Base-by-base conservation (phyloP, 805 yeast genomes). In the Candida arabinofermentans region DNA sequence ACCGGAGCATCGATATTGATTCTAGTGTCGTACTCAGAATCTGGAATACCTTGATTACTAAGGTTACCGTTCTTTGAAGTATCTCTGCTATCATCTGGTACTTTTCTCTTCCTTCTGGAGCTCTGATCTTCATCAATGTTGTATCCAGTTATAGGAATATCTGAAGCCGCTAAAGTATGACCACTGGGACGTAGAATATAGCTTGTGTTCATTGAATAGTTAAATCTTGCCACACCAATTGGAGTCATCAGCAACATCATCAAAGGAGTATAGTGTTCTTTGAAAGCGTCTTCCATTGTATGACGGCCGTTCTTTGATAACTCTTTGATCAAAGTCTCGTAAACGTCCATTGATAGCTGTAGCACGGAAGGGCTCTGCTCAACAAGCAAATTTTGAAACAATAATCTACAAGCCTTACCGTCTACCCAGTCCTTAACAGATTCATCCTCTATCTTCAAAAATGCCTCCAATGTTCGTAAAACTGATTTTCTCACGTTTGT, bases 1-100 rank as follows among this genome's bases (percentile, higher is more conserved):
- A 93, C 83, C 4, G 98, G 96, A 3, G 95, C 85, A 65, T 93
- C 99, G 44, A 93, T 90, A 58, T 91, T 89, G 39, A 88, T 83
- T 44, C 77, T 76, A 41, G 79, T 72, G 38, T 74, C 83, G 42
- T 59, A 61, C 27, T 74, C 83, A 3, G 75, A 67, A 2, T 66
- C 55, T 2, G 83, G 84, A 12, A 78, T 76, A 13, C 69, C 69
- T 23, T 48, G 48, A 8, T 40, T 36, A 32, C 57, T 59, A 7
- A 60, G 51, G 32, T 58, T 54, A 8, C 49, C 50, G 4, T 53
- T 24, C 8, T 23, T 23, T 8, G 26, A 35, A 23, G 38, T 43
- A 3, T 26, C 36, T 14, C 33, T 37, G 12, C 27, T 4, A 8
- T 44, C 51, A 2, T 46, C 46, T 4, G 41, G 32, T 12, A 42